Evolutionary conservation across 192 early-diverging fungal genomes (phyloP).

Genomic region (Helicostylum pulchrum): DNA sequence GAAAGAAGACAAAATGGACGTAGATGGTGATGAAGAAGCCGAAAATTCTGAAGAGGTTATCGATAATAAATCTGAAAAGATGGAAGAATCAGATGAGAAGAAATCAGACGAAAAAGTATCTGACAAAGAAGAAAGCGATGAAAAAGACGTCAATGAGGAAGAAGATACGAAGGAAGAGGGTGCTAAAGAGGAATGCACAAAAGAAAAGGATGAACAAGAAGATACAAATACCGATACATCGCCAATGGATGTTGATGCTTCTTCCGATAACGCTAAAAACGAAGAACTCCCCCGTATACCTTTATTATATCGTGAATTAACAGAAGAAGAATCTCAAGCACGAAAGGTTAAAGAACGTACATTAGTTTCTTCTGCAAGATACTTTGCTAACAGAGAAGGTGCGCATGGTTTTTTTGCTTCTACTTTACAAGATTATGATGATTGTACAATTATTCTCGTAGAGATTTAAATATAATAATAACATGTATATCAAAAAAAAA

Average conservation of each 20-base stretch:
- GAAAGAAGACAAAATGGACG: not conserved
- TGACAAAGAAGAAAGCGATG: not conserved
- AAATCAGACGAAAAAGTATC: not conserved
- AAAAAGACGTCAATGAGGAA: not conserved
- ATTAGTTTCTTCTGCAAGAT: slow-evolving; percentile 40
- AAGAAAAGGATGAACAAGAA: slow-evolving; percentile 12
- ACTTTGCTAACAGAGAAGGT: slow-evolving; percentile 49
- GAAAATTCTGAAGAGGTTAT: not conserved
- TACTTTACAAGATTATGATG: slow-evolving; percentile 57
- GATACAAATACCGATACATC: not conserved
- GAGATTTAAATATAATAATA: slow-evolving; percentile 26
- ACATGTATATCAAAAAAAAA: no score
- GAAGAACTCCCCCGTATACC: slow-evolving; percentile 16
- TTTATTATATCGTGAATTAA: slow-evolving; percentile 20
- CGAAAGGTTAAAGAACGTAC: slow-evolving; percentile 38
- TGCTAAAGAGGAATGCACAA: not conserved
- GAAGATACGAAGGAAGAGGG: not conserved
- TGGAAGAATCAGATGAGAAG: not conserved
- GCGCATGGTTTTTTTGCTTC: slow-evolving; percentile 44
- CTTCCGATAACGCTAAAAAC: not conserved
- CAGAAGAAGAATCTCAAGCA: slow-evolving; percentile 12
- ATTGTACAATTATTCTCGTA: slow-evolving; percentile 54
- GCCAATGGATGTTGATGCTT: not conserved
- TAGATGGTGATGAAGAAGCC: not conserved
- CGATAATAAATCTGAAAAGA: not conserved